Percentiles rank a stretch among this genome's conserved stretches.
These are phyloP conservation scores for Samsoniella hepiali DNA, from an alignment of 2,329 filamentous ascomycete genomes.

Conservation along the genomic window DNA sequence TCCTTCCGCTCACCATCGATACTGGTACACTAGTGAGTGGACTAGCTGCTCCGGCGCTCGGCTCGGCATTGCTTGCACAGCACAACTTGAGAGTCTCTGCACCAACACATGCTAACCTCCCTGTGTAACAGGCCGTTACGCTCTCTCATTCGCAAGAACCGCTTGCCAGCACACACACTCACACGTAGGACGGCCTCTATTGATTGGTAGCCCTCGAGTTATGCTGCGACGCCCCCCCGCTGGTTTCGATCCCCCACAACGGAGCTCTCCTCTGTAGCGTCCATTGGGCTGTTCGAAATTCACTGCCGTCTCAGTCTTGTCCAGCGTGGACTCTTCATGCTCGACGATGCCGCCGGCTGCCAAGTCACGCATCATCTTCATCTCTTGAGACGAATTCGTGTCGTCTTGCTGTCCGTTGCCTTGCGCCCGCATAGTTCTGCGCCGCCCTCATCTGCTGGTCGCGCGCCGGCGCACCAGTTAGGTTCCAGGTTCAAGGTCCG, in stretches of 20 bases:
- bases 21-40: not conserved
- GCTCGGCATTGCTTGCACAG: conserved; percentile 11
- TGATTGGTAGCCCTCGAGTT: not conserved
- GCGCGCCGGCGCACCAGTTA: not conserved
- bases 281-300: conserved; percentile 11
- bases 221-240: conserved; percentile 11
- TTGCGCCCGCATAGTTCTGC: conserved; percentile 12
- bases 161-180: not conserved
- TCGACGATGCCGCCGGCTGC: not conserved
- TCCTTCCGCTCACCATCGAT: conserved; percentile 9
- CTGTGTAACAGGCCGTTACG: not conserved
- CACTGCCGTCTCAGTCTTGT: conserved; percentile 14
- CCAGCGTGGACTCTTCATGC: conserved; percentile 3
- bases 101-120: conserved; percentile 16
- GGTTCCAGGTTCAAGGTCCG: not conserved
- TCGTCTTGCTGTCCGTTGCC: conserved; percentile 3
- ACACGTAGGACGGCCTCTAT: not conserved
- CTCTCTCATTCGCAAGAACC: not conserved
- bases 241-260: conserved; percentile 20
- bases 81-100: not conserved
- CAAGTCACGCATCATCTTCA: conserved; percentile 10
- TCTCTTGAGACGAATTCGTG: conserved; percentile 12
- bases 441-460: not conserved
- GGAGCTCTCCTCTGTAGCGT: conserved; percentile 7
- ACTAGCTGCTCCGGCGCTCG: conserved; percentile 5